Evolutionary conservation across 2,329 filamentous ascomycete genomes (phyloP).

Genomic region (Botrytis galanthina): DNA sequence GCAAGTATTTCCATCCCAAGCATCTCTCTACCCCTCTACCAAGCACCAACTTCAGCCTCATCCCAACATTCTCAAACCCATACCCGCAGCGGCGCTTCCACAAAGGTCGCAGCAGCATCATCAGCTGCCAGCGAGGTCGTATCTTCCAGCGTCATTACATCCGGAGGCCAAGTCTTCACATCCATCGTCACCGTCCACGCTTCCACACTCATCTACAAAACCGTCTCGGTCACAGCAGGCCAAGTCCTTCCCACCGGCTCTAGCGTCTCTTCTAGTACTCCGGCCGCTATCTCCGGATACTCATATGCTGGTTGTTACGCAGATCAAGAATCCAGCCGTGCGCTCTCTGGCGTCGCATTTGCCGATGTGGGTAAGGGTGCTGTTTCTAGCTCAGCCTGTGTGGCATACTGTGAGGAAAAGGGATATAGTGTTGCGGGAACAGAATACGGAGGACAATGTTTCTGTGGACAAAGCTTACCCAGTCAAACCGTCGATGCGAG

Average conservation of each 20-base stretch:
- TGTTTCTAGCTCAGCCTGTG: slow-evolving; percentile 48
- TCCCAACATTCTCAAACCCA: background rate
- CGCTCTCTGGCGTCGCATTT: slow-evolving; percentile 43
- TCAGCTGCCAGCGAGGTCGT: slow-evolving; percentile 38
- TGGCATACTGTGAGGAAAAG: slow-evolving; percentile 47
- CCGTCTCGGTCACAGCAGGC: slow-evolving; percentile 30
- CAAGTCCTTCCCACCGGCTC: slow-evolving; percentile 28
- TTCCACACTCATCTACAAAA: slow-evolving; percentile 47
- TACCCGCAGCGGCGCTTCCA: background rate
- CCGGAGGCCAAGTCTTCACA: background rate
- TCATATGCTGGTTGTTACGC: slow-evolving; percentile 46
- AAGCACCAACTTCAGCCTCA: background rate
- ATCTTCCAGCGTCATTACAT: slow-evolving; percentile 24
- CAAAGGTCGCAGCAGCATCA: slow-evolving; percentile 20
- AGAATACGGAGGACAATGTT: slow-evolving; percentile 49
- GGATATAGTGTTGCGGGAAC: slow-evolving; percentile 50
- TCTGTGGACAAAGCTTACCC: slow-evolving; percentile 46
- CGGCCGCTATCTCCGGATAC: slow-evolving; percentile 37
- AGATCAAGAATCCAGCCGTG: slow-evolving; percentile 41
- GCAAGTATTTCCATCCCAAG: background rate
- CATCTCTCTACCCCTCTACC: background rate
- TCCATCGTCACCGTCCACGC: slow-evolving; percentile 29
- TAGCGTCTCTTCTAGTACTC: slow-evolving; percentile 29
- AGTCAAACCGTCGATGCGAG: slow-evolving; percentile 46
- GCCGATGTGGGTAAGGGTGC: slow-evolving; percentile 42